Evolutionary conservation across 306 rosid species (phyloP), one percentile per base, ranked within the genome.

Genomic region (Castanea mollissima): DNA sequence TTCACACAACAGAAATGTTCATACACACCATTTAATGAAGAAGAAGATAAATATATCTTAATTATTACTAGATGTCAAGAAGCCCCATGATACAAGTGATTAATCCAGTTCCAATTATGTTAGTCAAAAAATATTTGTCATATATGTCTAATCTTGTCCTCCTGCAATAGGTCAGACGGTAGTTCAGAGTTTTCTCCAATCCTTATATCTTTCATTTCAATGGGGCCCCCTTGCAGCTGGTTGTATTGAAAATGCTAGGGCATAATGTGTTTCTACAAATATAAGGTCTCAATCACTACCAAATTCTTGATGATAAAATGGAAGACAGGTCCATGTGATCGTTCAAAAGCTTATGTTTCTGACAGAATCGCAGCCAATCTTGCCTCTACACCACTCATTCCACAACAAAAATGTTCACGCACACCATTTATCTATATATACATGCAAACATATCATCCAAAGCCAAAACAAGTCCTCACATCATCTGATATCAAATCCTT

Each of bases 251-350:
- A n/a, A 58, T 38, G 34, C 14, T 51, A 5, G 67, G 32, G 63
- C 38, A 38, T 5, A 18, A 68, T 19, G 20, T 67, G 55, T 38
- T 38, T 38, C 46, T 38, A 38, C 11, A 31, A 23, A n/a, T 32
- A 13, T 74, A 60, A 54, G 67, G 74, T 65, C 71, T 72, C 54
- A 59, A 68, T 80, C 76, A 59, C 57, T 69, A 55, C 57, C 44
- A 35, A 57, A 52, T 46, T 27, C 52, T 76, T 58, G 46, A 34
- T 1, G 15, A 55, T n/a, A 16, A 31, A 21, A 44, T 73, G 16
- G 73, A 75, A 73, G 27, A 64, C 82, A 74, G 9, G 77, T 25
- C 67, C 81, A 83, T 77, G 86, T 57, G 79, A 74, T 80, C 31
- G 7, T 70, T 51, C 60, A 49, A 69, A 73, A 21, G 64, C 52